phyloP scores from a whole-genome alignment of 345 rosid genomes.

The Brassica carinata region DNA sequence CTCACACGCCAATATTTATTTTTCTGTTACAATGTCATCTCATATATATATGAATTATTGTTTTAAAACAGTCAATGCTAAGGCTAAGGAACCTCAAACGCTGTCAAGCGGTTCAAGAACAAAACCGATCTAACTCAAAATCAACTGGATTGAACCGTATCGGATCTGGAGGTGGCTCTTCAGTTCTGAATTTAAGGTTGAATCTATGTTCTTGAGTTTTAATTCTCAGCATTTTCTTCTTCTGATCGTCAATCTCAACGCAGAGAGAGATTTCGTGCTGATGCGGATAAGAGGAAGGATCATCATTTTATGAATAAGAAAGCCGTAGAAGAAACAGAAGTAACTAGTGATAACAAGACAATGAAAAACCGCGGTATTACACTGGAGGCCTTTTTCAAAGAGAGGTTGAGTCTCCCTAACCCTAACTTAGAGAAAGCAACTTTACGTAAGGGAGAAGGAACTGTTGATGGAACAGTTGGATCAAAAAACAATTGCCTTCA shows the following conservation, averaged over 20 bases:
- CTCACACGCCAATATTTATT: background rate
- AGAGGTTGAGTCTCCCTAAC: background rate
- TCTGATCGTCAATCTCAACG: background rate
- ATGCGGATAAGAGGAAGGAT: constrained; percentile 11
- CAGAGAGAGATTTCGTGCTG: constrained; percentile 27
- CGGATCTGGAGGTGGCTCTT: constrained; percentile 38
- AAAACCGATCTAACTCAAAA: constrained; percentile 32
- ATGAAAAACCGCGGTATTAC: background rate
- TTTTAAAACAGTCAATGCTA: constrained; percentile 54
- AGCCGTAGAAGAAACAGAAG: background rate
- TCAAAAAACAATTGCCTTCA: background rate
- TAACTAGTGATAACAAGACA: background rate
- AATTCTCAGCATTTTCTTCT: background rate
- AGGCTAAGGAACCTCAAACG: constrained; percentile 59
- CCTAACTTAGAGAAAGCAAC: constrained; percentile 24
- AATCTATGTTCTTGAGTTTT: background rate
- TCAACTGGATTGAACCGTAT: constrained; percentile 28
- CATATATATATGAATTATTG: background rate
- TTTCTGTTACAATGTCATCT: background rate
- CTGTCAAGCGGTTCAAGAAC: constrained; percentile 51
- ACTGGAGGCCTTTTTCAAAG: constrained; percentile 6
- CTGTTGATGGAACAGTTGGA: constrained; percentile 5
- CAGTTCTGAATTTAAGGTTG: constrained; percentile 45
- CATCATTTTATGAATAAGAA: background rate
- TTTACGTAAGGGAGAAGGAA: constrained; percentile 12